Evolutionary conservation across 441 rosid genomes (phyloP), one percentile per base, ranked within the genome.

Genomic region (Hura crepitans): DNA sequence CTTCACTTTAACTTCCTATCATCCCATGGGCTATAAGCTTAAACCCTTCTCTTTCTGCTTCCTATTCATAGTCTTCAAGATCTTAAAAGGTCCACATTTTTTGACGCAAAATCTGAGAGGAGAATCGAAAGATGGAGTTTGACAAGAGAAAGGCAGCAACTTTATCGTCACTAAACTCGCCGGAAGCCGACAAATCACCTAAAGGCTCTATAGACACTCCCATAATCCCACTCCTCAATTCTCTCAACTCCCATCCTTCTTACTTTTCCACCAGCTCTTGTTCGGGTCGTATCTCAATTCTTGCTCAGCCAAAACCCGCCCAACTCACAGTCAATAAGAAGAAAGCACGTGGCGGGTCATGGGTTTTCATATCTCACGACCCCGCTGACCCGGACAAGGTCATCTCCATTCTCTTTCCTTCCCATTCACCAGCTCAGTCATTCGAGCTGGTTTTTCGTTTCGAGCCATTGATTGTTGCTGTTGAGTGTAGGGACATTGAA

Each of bases 181-280:
- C 89, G 13, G 86, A 71, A 57, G 68, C 84, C 2, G 97, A 94
- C 59, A 93, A 86, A 69, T 93, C 98, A 18, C 97, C 96, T 0
- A 91, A 93, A 74, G 97, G 98, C 35, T 70, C 82, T 28, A 61
- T 91, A 30, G 98, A 93, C 78, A 75, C 85, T 4, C 91, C 92
- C 47, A 89, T 93, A 57, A 64, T 93, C 49, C 91, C 96, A 49
- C 92, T 93, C 60, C 85, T 93, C 78, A 65, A 83, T 78, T 72
- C 81, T 76, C 68, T 91, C 78, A 93, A 91, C 79, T 63, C 77
- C 68, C 97, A 91, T 80, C 87, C 86, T 42, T 82, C 83, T 13
- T 94, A 83, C 88, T 94, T 84, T 89, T 91, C 97, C 70, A 91
- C 97, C 62, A 90, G 97, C 69, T 92, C 97, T 43, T 94, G 97